phyloP scores from a whole-genome alignment of 371 early-diverging fungal species.

The Dichotomocladium elegans region DNA sequence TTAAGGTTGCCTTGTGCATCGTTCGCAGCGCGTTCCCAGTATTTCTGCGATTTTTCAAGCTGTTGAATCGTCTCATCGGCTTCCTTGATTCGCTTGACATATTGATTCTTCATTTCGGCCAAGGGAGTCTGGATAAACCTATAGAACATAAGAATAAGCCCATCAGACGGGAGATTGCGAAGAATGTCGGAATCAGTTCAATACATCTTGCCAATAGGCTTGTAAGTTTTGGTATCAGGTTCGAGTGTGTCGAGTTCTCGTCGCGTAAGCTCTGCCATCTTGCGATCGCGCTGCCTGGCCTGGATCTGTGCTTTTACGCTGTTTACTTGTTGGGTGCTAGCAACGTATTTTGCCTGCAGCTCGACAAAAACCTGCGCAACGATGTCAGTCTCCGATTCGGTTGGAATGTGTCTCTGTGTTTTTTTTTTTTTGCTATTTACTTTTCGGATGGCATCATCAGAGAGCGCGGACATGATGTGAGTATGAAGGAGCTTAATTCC shows the following conservation, averaged over 20 bases:
- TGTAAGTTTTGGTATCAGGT: slow-evolving; percentile 58
- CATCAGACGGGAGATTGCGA: neutral
- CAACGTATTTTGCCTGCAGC: slow-evolving; percentile 57
- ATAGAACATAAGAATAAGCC: neutral
- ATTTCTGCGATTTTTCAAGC: slow-evolving; percentile 72
- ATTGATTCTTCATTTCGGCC: slow-evolving; percentile 49
- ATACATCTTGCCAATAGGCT: slow-evolving; percentile 79
- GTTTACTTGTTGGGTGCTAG: slow-evolving; percentile 62
- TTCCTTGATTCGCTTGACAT: slow-evolving; percentile 41
- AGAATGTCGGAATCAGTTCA: neutral
- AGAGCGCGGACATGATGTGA: slow-evolving; percentile 32
- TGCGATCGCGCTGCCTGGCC: slow-evolving; percentile 65
- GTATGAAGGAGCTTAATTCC: no score
- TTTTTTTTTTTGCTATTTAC: no score
- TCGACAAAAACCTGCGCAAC: slow-evolving; percentile 54
- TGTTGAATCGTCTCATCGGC: slow-evolving; percentile 55
- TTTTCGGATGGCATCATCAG: slow-evolving; percentile 46
- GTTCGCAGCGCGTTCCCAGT: slow-evolving; percentile 62
- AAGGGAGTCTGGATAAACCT: slow-evolving; percentile 69
- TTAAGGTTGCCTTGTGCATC: slow-evolving; percentile 69
- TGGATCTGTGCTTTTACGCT: slow-evolving; percentile 69
- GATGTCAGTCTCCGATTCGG: no score
- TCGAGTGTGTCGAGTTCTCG: slow-evolving; percentile 65
- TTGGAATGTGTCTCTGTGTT: neutral
- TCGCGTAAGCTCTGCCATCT: slow-evolving; percentile 68